Base-by-base conservation (phyloP, 805 yeast genomes). In the Saccharomyces kudriavzevii region DNA sequence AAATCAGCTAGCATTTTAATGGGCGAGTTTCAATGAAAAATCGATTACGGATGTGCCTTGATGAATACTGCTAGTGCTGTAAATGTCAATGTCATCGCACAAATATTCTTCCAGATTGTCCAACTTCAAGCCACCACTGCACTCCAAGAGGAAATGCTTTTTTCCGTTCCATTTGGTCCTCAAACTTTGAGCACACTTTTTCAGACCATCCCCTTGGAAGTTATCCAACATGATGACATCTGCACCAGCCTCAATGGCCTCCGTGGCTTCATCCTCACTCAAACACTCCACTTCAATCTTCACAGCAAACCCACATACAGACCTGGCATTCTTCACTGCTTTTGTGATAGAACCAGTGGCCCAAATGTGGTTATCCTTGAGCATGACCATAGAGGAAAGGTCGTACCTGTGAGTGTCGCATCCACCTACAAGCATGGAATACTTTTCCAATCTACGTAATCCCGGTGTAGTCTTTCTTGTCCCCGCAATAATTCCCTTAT, bases 401-500 rank as follows among this genome's bases (percentile, higher is more conserved):
- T 92, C 97, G 66, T 89, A 89, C 58, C 98, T 77, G 69, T 91
- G 98, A 52, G 94, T 79, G 66, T 91, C 98, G 53, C 89, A 87
- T 2, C 97, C 97, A 30, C 97, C 98, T 9, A 91, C 95, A 30
- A 89, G 73, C 98, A 91, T 92, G 25, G 96, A 85, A 71, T 91
- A 91, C 68, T 91, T 91, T 67, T 91, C 98, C 54, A 92, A 72
- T 46, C 84, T 75, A 64, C 98, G 81, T 57, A 91, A 78, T 0
- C 98, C 98, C 0, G 98, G 98, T 0, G 98, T 92, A n/a, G 97
- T 92, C 71, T 91, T 91, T 66, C 98, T 80, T 1, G 98, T 91
- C 5, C 97, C 98, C 0, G 98, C 97, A 66, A 91, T 89, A 25
- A 85, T 77, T 0, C 98, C 98, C 3, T 73, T 73, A 66, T 82